These are phyloP conservation scores for Pyrenochaeta sp. DNA, from an alignment of 2,329 filamentous ascomycete genomes.

Conservation along the genomic window DNA sequence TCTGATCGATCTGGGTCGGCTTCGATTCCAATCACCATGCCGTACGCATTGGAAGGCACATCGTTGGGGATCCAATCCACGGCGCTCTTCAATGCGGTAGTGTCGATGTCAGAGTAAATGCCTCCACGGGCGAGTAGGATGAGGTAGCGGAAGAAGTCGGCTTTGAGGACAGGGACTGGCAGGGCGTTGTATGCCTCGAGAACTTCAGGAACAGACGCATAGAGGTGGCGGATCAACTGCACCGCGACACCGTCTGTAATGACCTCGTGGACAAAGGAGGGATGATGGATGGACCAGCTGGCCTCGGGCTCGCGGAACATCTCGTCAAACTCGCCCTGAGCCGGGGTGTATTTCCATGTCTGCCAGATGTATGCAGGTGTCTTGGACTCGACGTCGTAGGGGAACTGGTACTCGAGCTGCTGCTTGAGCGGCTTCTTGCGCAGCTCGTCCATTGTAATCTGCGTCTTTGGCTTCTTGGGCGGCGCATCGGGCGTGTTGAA, in stretches of 20 bases:
- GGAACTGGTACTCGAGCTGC: constrained; percentile 89
- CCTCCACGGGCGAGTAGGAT: constrained; percentile 78
- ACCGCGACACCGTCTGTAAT: constrained; percentile 89
- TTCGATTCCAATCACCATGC: constrained; percentile 92
- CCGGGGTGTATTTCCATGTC: constrained; percentile 91
- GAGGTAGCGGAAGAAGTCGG: constrained; percentile 72
- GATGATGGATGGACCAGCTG: constrained; percentile 87
- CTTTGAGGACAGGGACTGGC: constrained; percentile 63
- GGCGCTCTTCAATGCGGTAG: constrained; percentile 80
- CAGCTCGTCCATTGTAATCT: constrained; percentile 73
- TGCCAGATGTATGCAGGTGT: constrained; percentile 99
- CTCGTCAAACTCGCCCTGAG: constrained; percentile 75
- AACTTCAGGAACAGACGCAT: constrained; percentile 69
- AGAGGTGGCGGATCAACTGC: constrained; percentile 84
- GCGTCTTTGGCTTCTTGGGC: constrained; percentile 56
- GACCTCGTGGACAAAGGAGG: constrained; percentile 93
- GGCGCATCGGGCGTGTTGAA: constrained; percentile 39
- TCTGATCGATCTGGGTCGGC: constrained; percentile 92
- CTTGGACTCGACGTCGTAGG: constrained; percentile 85
- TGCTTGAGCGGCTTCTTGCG: constrained; percentile 76
- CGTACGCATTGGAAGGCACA: constrained; percentile 79
- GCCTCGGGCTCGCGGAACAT: constrained; percentile 83
- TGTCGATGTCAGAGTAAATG: constrained; percentile 86
- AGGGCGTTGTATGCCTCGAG: constrained; percentile 59
- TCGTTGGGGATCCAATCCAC: constrained; percentile 84